phyloP scores from a whole-genome alignment of 2,329 filamentous ascomycete species.

The Didymosphaeria variabile region DNA sequence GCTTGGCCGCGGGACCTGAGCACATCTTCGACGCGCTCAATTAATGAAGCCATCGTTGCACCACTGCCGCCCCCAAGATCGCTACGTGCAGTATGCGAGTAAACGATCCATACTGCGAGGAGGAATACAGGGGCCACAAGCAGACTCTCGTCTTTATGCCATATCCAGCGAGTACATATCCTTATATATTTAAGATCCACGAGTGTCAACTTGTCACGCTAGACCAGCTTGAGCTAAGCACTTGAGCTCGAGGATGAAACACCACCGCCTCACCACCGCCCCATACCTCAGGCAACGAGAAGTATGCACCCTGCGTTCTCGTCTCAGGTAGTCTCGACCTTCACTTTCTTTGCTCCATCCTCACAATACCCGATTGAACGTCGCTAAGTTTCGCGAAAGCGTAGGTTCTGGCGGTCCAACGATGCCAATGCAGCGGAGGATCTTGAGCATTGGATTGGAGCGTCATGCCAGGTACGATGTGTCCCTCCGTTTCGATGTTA shows the following conservation, averaged over 20 bases:
- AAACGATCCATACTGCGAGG: not conserved
- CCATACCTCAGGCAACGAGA: not conserved
- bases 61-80: not conserved
- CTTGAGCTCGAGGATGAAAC: not conserved
- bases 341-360: not conserved
- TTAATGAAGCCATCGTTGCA: not conserved
- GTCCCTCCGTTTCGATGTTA: not conserved
- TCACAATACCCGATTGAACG: not conserved
- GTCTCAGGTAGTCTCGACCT: not conserved
- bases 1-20: not conserved
- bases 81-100: not conserved
- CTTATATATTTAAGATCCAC: not conserved
- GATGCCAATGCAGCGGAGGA: not conserved
- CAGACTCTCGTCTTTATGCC: not conserved
- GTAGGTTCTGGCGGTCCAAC: not conserved
- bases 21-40: not conserved
- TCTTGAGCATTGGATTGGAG: not conserved
- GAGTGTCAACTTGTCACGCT: not conserved
- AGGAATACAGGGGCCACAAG: not conserved
- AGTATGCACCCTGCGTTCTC: not conserved
- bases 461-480: not conserved
- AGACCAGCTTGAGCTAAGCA: not conserved
- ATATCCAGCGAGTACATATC: not conserved
- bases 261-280: not conserved
- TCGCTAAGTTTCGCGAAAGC: not conserved